These are phyloP conservation scores for Malassezia cuniculi DNA, from an alignment of 1,284 basidiomycete species.

Conservation along the genomic window DNA sequence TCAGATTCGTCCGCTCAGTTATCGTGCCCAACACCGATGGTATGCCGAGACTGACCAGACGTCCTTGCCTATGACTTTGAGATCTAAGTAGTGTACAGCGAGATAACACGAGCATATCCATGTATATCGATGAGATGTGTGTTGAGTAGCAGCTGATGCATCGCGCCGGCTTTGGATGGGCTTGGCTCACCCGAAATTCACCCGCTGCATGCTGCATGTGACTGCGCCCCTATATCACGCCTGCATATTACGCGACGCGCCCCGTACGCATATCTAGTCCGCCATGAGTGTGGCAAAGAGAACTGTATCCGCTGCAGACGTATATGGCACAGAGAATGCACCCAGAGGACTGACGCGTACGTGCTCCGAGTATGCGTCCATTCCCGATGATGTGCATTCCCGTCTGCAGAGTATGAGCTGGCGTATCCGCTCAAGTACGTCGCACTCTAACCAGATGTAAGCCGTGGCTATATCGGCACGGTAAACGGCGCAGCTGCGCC, in stretches of 20 bases:
- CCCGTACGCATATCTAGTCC: no score
- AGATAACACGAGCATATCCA: not conserved
- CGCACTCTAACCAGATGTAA: conserved; percentile 7
- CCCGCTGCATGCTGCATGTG: no score
- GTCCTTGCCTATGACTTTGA: conserved; percentile 37
- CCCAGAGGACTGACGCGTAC: conserved; percentile 2
- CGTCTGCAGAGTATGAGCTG: conserved; percentile 15
- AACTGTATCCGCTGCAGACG: no score
- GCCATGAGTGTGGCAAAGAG: no score
- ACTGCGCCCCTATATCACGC: no score
- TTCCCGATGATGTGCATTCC: conserved; percentile 8
- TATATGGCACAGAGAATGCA: no score
- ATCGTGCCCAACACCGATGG: conserved; percentile 28
- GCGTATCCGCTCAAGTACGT: conserved; percentile 15
- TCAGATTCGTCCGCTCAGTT: conserved; percentile 8
- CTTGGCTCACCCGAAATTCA: no score
- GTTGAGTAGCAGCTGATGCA: no score
- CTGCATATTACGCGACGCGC: no score
- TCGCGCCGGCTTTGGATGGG: no score
- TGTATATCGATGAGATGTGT: no score
- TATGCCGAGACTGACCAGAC: conserved; percentile 7
- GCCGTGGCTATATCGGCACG: conserved; percentile 8
- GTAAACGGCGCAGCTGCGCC: no score
- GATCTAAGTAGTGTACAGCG: conserved; percentile 7
- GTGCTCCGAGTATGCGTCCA: conserved; percentile 8